These are phyloP conservation scores for Terfezia boudieri DNA, from an alignment of 495 filamentous ascomycete genomes.

Conservation along the genomic window DNA sequence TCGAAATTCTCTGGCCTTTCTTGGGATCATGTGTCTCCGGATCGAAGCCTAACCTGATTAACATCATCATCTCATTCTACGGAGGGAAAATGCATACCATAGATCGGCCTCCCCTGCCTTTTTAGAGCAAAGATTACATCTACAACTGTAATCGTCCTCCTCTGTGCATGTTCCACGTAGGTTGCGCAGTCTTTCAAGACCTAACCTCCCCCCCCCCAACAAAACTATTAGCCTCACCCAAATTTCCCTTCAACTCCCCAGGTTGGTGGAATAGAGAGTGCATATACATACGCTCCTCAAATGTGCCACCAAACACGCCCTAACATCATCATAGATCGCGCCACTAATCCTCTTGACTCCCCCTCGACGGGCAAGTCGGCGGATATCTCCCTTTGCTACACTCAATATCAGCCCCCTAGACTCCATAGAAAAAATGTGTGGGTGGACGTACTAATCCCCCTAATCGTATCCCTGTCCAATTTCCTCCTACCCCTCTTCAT, in stretches of 20 bases:
- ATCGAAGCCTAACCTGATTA: conserved; percentile 4
- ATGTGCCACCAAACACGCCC: conserved; percentile 29
- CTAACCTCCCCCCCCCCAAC: conserved; percentile 15
- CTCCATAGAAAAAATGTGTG: background rate
- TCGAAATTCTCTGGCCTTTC: background rate
- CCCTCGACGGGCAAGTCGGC: conserved; percentile 56
- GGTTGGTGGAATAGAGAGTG: background rate
- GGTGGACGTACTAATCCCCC: conserved; percentile 37
- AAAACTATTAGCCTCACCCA: background rate
- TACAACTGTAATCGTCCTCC: conserved; percentile 38
- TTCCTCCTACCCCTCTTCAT: background rate
- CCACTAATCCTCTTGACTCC: conserved; percentile 52
- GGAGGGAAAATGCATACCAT: conserved; percentile 9
- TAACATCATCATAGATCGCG: conserved; percentile 46
- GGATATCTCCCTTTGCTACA: conserved; percentile 18
- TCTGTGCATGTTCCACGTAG: conserved; percentile 28
- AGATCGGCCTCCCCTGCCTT: conserved; percentile 20
- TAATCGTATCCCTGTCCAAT: conserved; percentile 31
- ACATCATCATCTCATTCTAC: background rate
- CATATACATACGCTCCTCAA: conserved; percentile 29
- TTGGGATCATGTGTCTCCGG: conserved; percentile 6
- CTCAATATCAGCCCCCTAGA: background rate
- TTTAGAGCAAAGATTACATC: conserved; percentile 42
- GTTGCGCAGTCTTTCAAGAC: conserved; percentile 30
- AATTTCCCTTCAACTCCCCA: background rate